These are phyloP conservation scores for Kodamaea sagamina DNA, from an alignment of 805 yeast species.

Conservation along the genomic window DNA sequence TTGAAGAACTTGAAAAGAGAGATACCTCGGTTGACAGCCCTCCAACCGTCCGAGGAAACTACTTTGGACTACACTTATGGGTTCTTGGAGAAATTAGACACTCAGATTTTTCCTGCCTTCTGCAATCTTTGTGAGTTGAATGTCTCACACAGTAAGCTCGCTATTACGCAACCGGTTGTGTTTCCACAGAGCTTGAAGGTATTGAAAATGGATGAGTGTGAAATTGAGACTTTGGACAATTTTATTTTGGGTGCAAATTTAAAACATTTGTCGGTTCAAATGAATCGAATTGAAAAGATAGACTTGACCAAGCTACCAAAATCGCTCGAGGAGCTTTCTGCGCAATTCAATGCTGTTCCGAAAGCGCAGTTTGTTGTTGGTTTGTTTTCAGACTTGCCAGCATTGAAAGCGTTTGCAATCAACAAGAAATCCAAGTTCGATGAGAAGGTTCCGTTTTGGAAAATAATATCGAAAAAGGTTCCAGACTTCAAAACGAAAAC, in stretches of 20 bases:
- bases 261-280: neutral
- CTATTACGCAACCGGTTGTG: neutral
- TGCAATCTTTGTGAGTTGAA: neutral
- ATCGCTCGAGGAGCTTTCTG: neutral
- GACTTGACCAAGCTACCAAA: conserved; percentile 1
- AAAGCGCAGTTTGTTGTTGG: neutral
- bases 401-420: neutral
- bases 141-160: conserved; percentile 1
- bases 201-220: conserved; percentile 2
- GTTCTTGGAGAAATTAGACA: neutral
- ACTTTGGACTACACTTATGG: conserved; percentile 1
- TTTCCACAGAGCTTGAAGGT: conserved; percentile 1
- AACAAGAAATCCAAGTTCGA: neutral
- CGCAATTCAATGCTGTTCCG: neutral
- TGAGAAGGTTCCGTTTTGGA: neutral
- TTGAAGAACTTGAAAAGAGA: neutral
- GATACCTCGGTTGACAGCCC: neutral
- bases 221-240: neutral
- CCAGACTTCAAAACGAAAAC: neutral
- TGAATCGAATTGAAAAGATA: neutral
- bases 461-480: neutral
- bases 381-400: neutral
- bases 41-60: neutral
- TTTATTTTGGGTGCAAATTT: neutral
- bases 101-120: neutral